Percentiles rank a stretch among this genome's conserved stretches.
These are phyloP conservation scores for Phytophthora capsici DNA, from an alignment of 352 stramenopile species.

Conservation along the genomic window DNA sequence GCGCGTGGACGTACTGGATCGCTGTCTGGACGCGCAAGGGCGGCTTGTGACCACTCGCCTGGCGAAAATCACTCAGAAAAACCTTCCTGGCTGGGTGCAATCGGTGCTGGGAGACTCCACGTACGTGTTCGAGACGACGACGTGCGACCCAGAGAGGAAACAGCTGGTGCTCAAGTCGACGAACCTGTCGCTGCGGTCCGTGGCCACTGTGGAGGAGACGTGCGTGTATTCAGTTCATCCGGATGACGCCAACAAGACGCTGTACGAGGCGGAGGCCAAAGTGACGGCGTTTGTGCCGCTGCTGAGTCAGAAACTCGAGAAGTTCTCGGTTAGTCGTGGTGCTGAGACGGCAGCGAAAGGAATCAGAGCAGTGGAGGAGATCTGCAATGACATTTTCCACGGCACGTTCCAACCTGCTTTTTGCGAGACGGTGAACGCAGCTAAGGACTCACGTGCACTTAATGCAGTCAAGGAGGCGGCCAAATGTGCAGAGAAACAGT, in stretches of 20 bases:
- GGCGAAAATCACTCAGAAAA: constrained; percentile 79
- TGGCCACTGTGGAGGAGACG: constrained; percentile 83
- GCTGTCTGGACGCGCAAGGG: constrained; percentile 68
- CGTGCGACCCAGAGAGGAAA: constrained; percentile 72
- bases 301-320: constrained; percentile 82
- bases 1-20: constrained; percentile 84
- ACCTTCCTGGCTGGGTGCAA: constrained; percentile 79
- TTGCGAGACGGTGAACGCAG: constrained; percentile 47
- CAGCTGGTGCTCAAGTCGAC: constrained; percentile 81
- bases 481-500: constrained; percentile 22
- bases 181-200: constrained; percentile 79
- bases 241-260: constrained; percentile 55
- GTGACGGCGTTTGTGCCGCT: constrained; percentile 87
- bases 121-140: constrained; percentile 86
- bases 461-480: constrained; percentile 11
- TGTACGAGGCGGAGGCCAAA: constrained; percentile 78
- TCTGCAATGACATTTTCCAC: constrained; percentile 89
- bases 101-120: constrained; percentile 67
- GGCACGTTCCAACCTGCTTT: constrained; percentile 75
- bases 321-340: constrained; percentile 73
- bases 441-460: constrained; percentile 11
- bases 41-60: constrained; percentile 70
- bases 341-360: constrained; percentile 82
- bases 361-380: constrained; percentile 78
- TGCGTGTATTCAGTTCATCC: constrained; percentile 83